Conservation (phyloP, 148 eudicot genomes). For the Pouteria glomerata region DNA sequence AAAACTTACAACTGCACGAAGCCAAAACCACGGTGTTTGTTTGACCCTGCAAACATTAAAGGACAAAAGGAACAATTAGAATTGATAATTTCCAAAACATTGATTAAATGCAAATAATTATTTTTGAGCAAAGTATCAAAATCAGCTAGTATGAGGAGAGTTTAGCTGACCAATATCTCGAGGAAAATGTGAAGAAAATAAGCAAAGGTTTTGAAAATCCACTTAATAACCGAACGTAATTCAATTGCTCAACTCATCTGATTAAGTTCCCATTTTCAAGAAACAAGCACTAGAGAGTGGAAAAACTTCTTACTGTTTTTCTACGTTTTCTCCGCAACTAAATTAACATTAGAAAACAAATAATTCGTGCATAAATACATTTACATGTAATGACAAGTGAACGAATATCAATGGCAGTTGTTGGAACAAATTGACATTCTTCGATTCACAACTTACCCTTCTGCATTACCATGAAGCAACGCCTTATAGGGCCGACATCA, state of each 20-base stretch:
- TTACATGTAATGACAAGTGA: not conserved
- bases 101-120: not conserved
- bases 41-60: conserved; percentile 45
- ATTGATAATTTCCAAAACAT: not conserved
- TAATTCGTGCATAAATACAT: not conserved
- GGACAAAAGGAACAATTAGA: not conserved
- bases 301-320: not conserved
- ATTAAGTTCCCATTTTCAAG: not conserved
- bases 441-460: conserved; percentile 41
- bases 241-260: not conserved
- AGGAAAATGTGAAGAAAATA: not conserved
- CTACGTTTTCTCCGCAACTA: not conserved
- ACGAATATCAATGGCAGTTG: not conserved
- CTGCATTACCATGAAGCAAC: conserved; percentile 81
- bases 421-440: not conserved
- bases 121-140: not conserved
- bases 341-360: not conserved
- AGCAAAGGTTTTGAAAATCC: not conserved
- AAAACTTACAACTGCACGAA: conserved; percentile 88
- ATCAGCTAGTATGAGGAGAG: not conserved
- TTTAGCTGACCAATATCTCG: not conserved
- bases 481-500: conserved; percentile 82
- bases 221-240: not conserved
- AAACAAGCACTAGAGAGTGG: not conserved
- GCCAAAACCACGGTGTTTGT: conserved; percentile 81